Conservation (phyloP, 2,329 filamentous ascomycete species). For the Phaeomoniella chlamydospora region DNA sequence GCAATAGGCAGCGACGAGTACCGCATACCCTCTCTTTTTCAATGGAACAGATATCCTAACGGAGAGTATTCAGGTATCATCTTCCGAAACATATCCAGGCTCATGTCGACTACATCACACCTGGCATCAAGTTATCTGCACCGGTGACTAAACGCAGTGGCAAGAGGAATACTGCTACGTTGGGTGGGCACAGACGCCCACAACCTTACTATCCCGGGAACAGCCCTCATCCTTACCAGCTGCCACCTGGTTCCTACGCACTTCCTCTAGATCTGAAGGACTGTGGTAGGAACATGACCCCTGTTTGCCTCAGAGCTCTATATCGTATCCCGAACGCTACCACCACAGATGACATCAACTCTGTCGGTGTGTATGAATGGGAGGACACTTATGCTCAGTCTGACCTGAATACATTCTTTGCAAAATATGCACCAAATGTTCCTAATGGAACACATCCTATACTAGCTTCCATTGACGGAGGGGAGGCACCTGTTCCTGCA, state of each 20-base stretch:
- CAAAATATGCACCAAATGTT: slow-evolving; percentile 25
- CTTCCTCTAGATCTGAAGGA: slow-evolving; percentile 15
- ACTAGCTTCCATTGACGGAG: slow-evolving; percentile 31
- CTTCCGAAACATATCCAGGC: slow-evolving; percentile 30
- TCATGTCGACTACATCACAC: slow-evolving; percentile 43
- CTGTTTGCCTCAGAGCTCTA: slow-evolving; percentile 37
- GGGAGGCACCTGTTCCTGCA: slow-evolving; percentile 13
- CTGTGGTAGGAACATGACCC: slow-evolving; percentile 43
- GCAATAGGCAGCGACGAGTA: slow-evolving; percentile 22
- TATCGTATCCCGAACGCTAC: slow-evolving; percentile 29
- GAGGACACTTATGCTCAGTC: slow-evolving; percentile 35
- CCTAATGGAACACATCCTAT: slow-evolving; percentile 27
- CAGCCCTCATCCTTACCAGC: neutral
- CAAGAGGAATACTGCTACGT: slow-evolving; percentile 7
- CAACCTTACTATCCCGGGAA: too few species aligned
- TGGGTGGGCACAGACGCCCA: too few species aligned
- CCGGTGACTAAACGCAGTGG: slow-evolving; percentile 12
- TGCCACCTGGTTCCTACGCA: slow-evolving; percentile 1
- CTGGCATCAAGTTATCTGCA: slow-evolving; percentile 34
- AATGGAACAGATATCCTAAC: neutral
- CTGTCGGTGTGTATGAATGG: slow-evolving; percentile 38
- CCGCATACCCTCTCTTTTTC: slow-evolving; percentile 9
- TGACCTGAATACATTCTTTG: slow-evolving; percentile 35
- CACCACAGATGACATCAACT: slow-evolving; percentile 28
- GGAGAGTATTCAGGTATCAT: slow-evolving; percentile 35